phyloP scores from a whole-genome alignment of 805 yeast species.

The Candida pini region DNA sequence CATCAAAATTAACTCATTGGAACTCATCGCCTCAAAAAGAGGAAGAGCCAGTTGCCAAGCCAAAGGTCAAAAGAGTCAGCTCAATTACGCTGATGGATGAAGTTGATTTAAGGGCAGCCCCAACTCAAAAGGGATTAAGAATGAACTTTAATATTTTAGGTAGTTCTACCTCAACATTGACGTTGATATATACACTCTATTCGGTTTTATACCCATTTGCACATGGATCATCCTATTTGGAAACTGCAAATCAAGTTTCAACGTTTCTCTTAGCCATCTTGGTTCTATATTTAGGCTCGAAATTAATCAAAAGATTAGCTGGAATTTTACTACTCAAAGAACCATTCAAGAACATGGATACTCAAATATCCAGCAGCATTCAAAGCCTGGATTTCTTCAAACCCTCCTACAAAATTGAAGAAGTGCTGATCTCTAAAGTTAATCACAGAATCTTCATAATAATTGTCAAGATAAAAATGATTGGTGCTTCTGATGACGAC shows the following conservation, averaged over 20 bases:
- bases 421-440: slow-evolving; percentile 53
- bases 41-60: slow-evolving; percentile 2
- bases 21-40: not conserved
- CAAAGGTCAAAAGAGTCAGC: slow-evolving; percentile 19
- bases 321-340: slow-evolving; percentile 47
- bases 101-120: slow-evolving; percentile 10
- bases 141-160: slow-evolving; percentile 16
- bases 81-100: slow-evolving; percentile 23
- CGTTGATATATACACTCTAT: slow-evolving; percentile 29
- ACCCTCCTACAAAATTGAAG: slow-evolving; percentile 40
- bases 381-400: slow-evolving; percentile 46
- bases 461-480: slow-evolving; percentile 49
- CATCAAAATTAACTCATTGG: slow-evolving; percentile 23
- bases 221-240: slow-evolving; percentile 16
- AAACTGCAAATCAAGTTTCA: slow-evolving; percentile 19
- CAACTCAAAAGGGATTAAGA: slow-evolving; percentile 5
- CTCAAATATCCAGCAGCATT: slow-evolving; percentile 41
- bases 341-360: slow-evolving; percentile 37
- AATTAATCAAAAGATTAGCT: slow-evolving; percentile 45
- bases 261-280: slow-evolving; percentile 21
- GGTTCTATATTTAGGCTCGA: slow-evolving; percentile 22
- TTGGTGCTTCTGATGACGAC: slow-evolving; percentile 69
- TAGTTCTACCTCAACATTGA: slow-evolving; percentile 41
- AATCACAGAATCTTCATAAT: slow-evolving; percentile 57
- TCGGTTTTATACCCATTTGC: slow-evolving; percentile 27